Evolutionary conservation across 805 yeast genomes (phyloP).

Genomic region (Monosporozyma aerobia): DNA sequence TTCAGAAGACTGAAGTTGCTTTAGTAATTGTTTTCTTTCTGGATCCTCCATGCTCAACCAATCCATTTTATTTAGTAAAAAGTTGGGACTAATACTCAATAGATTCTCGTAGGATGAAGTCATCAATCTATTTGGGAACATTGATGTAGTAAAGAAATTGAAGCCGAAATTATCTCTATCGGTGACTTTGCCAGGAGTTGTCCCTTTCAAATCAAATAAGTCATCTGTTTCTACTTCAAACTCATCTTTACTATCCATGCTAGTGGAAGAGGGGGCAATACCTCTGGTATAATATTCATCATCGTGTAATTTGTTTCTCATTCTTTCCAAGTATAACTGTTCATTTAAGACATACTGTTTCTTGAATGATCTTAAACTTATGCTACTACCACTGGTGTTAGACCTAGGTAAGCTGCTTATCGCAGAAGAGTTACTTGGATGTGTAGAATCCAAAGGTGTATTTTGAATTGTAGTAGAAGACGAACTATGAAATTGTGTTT

Average conservation of each 20-base stretch:
- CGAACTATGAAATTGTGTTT: background rate
- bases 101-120: conserved; percentile 9
- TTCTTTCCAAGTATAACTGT: conserved; percentile 51
- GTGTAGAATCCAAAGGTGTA: background rate
- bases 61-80: conserved; percentile 21
- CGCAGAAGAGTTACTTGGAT: background rate
- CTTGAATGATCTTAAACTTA: conserved; percentile 12
- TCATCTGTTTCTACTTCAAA: conserved; percentile 5
- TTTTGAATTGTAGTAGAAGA: background rate
- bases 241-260: conserved; percentile 25
- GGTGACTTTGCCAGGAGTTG: conserved; percentile 6
- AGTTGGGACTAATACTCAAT: conserved; percentile 21
- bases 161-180: conserved; percentile 6
- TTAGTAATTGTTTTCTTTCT: background rate
- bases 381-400: background rate
- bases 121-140: conserved; percentile 2
- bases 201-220: conserved; percentile 15
- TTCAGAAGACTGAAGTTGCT: background rate
- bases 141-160: conserved; percentile 1
- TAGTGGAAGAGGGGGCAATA: conserved; percentile 31
- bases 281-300: conserved; percentile 63
- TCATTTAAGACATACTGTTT: conserved; percentile 44
- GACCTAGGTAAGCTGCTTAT: background rate
- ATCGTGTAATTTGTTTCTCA: conserved; percentile 52
- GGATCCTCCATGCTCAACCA: conserved; percentile 21